Evolutionary conservation across 1,284 basidiomycete species (phyloP).

Genomic region (Acaromyces ingoldii): DNA sequence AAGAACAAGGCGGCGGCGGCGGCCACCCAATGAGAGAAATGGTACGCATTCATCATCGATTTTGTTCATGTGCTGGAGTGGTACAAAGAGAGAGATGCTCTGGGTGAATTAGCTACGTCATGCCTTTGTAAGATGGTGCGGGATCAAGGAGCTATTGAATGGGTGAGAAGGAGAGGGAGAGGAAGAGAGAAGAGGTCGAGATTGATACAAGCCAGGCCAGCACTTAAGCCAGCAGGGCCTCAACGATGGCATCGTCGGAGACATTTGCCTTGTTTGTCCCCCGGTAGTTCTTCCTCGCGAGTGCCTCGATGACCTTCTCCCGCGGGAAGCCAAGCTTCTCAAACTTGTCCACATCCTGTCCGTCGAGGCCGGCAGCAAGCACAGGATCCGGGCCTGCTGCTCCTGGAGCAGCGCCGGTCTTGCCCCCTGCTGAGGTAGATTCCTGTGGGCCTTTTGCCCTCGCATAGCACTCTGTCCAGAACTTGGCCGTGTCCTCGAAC

Average conservation of each 20-base stretch:
- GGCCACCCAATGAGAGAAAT: no score
- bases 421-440: constrained; percentile 8
- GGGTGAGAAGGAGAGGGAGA: no score
- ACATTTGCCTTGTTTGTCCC: constrained; percentile 59
- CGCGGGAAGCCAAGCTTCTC: constrained; percentile 61
- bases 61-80: no score
- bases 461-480: constrained; percentile 62
- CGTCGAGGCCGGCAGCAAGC: constrained; percentile 55
- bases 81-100: no score
- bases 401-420: constrained; percentile 48
- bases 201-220: no score
- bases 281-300: constrained; percentile 85
- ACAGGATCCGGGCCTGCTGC: constrained; percentile 39
- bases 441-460: constrained; percentile 18
- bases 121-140: no score
- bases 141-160: no score
- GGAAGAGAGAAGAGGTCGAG: no score
- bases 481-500: constrained; percentile 86
- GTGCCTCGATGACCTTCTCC: constrained; percentile 76
- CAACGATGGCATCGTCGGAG: constrained; percentile 37
- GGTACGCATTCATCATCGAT: no score
- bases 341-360: constrained; percentile 55
- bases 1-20: no score
- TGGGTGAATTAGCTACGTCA: no score
- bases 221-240: constrained; percentile 27